Evolutionary conservation across 805 yeast species (phyloP), one percentile per base, ranked within the genome.

Genomic region (Metschnikowia borealis): DNA sequence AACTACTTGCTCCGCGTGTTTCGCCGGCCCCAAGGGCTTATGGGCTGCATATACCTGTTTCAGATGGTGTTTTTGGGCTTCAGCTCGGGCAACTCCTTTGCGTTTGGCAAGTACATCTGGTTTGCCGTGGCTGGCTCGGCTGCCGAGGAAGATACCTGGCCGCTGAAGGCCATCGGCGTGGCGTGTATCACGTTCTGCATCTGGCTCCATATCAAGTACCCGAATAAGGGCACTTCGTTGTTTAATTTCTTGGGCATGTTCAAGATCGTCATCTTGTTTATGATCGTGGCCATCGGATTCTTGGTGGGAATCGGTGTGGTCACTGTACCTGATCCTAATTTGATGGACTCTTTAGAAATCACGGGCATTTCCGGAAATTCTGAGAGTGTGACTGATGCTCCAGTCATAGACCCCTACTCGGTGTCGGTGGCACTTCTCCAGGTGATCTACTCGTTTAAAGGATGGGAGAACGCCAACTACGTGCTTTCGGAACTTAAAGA

Each of bases 401-500:
- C 29, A 3, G 29, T 26, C 4, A 26, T 80, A 2, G 64, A 61
- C 41, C 56, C 69, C 10, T 83, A 81, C 57, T 75, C 79, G 36
- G 60, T 77, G 6, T 74, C 86, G 1, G 82, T 82, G 35, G 86
- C 84, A 0, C 60, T 83, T 33, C 61, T 83, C 35, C 79, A 84
- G 45, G 77, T 83, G 21, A 79, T 83, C 13, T 83, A 82, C 59
- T 81, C 87, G 0, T 83, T 81, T 64, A 78, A 82, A 52, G 88
- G 88, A 5, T 83, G 87, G 87, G 87, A 83, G 55, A 83, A 83
- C 55, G 84, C 83, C 39, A 83, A 83, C 59, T 78, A 81, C 55
- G 88, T 83, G 0, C 65, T 83, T 46, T 75, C 77, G 52, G 87
- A 83, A 56, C 75, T 83, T 39, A 70, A 71, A 15, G 72, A 82